These are phyloP conservation scores for Phoma sp. DNA, from an alignment of 2,329 filamentous ascomycete genomes.

Conservation along the genomic window DNA sequence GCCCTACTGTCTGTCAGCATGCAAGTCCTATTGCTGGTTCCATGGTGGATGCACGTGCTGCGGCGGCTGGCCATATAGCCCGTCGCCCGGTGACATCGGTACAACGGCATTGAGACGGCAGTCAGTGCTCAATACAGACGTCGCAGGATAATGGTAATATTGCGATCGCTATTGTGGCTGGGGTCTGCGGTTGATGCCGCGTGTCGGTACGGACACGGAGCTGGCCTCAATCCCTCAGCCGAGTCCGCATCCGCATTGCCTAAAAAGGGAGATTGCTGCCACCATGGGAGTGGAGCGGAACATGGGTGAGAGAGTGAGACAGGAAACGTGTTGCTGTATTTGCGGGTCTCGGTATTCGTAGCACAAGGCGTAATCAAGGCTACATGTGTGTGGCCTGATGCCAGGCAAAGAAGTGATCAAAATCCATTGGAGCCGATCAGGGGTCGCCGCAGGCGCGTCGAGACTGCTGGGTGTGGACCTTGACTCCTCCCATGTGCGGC, in stretches of 20 bases:
- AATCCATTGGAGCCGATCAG: slow-evolving; percentile 1
- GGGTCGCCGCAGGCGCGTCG: slow-evolving; percentile 4
- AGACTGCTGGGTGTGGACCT: not conserved
- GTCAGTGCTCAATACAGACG: not conserved
- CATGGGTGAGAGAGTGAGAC: not conserved
- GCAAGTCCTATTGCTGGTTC: slow-evolving; percentile 4
- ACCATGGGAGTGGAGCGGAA: slow-evolving; percentile 6
- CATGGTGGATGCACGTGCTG: slow-evolving; percentile 5
- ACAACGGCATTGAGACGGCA: not conserved
- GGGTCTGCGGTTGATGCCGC: not conserved
- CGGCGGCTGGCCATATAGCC: slow-evolving; percentile 6
- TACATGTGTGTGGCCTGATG: slow-evolving; percentile 9
- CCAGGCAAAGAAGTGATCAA: not conserved
- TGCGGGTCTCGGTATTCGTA: slow-evolving; percentile 5
- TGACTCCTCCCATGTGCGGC: slow-evolving; percentile 2
- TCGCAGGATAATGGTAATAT: not conserved
- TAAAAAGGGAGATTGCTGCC: not conserved
- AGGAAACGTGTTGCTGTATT: slow-evolving; percentile 13
- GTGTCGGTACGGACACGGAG: slow-evolving; percentile 3
- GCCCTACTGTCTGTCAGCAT: slow-evolving; percentile 11
- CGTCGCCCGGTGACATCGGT: not conserved
- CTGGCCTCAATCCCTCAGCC: not conserved
- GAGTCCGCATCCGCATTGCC: slow-evolving; percentile 2
- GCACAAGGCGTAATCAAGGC: not conserved
- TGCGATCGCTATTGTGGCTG: slow-evolving; percentile 1